Evolutionary conservation across 805 yeast species (phyloP), one percentile per base, ranked within the genome.

Genomic region (Cyberlindnera xylosilytica): DNA sequence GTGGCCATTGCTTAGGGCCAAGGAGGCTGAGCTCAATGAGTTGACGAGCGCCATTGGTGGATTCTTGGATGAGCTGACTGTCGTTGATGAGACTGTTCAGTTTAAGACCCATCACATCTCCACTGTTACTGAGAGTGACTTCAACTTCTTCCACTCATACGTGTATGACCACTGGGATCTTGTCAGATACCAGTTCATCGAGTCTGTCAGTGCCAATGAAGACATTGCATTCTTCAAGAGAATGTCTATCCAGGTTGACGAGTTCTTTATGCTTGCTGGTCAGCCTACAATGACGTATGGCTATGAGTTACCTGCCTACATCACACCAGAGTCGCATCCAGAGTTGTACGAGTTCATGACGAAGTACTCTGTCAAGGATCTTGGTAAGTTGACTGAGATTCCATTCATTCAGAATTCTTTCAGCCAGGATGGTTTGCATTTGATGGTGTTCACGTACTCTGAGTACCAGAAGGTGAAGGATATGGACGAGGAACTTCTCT

Each of bases 301-400:
- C 10, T 74, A 78, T 44, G 80, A 78, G 45, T 74, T 81, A 16
- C 78, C 83, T 1, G 68, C 71, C 4, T 68, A 71, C 15, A 71
- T 78, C 26, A 75, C 73, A 44, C 72, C 72, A 27, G 76, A 74
- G 30, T 69, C 66, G 27, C 74, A 76, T 38, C 63, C 73, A 1
- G 76, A 74, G 43, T 66, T 81, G 20, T 79, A 77, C 52, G 95
- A 87, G 43, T 85, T 85, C 50, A 81, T 88, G 87, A 74, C 79
- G 20, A 80, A 78, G 42, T 74, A 79, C 62, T 69, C 87, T 0
- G 65, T 76, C 35, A 73, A 74, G 45, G 79, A 81, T 45, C 62
- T 73, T 10, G 75, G 73, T 4, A 48, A 58, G n/a, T 58, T 70
- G 6, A 54, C 66, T 18, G 76, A 75, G 13, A 52, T 63, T 12